Base-by-base conservation (phyloP, 306 rosid species). In the Sechiopsis laciniata region DNA sequence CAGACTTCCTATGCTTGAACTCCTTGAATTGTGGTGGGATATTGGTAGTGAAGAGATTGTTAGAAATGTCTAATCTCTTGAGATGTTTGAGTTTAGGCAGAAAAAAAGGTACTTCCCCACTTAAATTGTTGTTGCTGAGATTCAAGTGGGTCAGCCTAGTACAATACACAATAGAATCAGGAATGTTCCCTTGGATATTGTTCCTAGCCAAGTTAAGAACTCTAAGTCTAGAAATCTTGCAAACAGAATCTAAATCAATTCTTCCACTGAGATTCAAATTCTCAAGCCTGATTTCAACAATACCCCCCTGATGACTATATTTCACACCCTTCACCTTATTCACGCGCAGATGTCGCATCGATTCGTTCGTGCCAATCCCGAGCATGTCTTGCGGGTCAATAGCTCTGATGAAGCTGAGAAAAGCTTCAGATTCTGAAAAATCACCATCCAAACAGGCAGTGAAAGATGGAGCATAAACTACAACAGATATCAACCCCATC, bases 21-120 rank as follows among this genome's bases (percentile, higher is more conserved):
- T 79, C 82, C 35, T 77, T 56, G 16, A 15, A 79, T 46, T 20
- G 74, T 7, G 76, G 86, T 32, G 74, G 35, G 16, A 16, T 21
- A n/a, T n/a, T n/a, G 29, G 69, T 76, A 26, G 79, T 71, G 51
- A 89, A 83, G 21, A 73, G 80, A 72, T 88, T 92, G 66, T 77
- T 75, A 16, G 91, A 84, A 70, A 86, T 66, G 81, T 89, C 89
- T 21, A 87, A 60, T 24, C 67, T 78, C 84, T 78, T 83, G n/a
- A 83, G 80, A 82, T 76, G 20, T 76, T 80, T 82, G 68, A 91
- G 58, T 56, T 65, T 85, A 51, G 71, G 67, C 45, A 91, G 78
- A 79, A 79, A 81, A 66, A 62, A 55, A 21, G 96, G 88, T 54
- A 91, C 37, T 69, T 19, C 82, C 59, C 96, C 96, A 77, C 83